Base-by-base conservation (phyloP, 1,139 yeast species). In the Debaryomyces fabryi region DNA sequence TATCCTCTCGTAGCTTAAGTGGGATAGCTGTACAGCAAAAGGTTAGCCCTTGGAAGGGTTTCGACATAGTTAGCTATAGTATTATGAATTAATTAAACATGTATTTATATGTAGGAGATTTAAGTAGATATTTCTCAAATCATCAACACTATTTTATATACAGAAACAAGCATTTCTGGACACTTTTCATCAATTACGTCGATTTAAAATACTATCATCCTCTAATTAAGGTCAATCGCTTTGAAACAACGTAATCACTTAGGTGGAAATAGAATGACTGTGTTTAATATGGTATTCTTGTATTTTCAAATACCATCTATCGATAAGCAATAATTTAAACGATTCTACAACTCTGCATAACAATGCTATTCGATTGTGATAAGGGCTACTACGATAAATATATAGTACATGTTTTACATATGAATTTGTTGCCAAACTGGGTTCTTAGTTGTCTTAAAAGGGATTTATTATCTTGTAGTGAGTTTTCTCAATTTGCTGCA, bases 21-120 rank as follows among this genome's bases (percentile, higher is more conserved):
- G 66, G 63, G 27, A 74, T 62, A 3, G 76, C 76, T 2, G 81
- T 76, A 51, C 79, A 76, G 55, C 80, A 76, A 62, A 76, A 74
- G 42, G 65, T 61, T 42, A 66, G 56, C 33, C 71, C 75, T 12
- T 59, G 52, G 35, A 76, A 62, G 38, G 79, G 79, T 49, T 55
- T 32, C 23, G 37, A 24, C 46, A 44, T 44, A 21, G 13, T 35
- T 37, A 20, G 29, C 40, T 27, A 29, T 21, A 29, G 16, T 33
- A 24, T 13, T 29, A 24, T 13, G 6, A 12, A 25, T 15, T 33
- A 12, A 25, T 15, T 33, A 9, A 15, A 15, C 15, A 23, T 24
- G 7, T n/a, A 23, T 16, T 34, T 41, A 41, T 41, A 41, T 33
- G 37, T 32, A 33, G 38, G 38, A 42, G 39, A 33, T 42, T 34